A percentile compares a stretch with the other conserved stretches of the same genome.
These are phyloP conservation scores for Pythium dissotocum DNA, from an alignment of 352 stramenopile species.

Conservation along the genomic window DNA sequence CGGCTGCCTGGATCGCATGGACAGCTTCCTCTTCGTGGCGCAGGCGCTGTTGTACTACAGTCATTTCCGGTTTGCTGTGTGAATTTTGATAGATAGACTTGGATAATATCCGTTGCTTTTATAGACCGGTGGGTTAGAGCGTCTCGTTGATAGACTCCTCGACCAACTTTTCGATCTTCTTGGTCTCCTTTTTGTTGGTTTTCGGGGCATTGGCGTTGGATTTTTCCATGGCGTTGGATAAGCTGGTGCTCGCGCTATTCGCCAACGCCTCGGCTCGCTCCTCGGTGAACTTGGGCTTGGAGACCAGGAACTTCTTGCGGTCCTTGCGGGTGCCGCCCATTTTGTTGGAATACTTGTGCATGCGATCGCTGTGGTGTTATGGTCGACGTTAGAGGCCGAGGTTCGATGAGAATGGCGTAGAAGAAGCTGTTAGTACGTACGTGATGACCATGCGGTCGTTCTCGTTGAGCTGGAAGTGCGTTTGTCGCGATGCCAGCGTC, in stretches of 20 bases:
- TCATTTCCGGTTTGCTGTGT: slow-evolving; percentile 20
- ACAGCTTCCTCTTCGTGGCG: slow-evolving; percentile 73
- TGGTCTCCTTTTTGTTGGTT: slow-evolving; percentile 13
- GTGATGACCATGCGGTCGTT: slow-evolving; percentile 69
- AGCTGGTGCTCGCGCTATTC: slow-evolving; percentile 11
- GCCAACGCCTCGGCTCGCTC: slow-evolving; percentile 16
- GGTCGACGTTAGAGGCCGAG: too few relatives aligned
- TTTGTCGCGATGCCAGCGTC: slow-evolving; percentile 50
- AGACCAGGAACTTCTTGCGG: slow-evolving; percentile 75
- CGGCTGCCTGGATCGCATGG: slow-evolving; percentile 78
- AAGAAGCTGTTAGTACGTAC: slow-evolving; percentile 33
- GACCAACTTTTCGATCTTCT: slow-evolving; percentile 35
- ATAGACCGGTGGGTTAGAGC: slow-evolving; percentile 32
- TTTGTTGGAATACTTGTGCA: slow-evolving; percentile 78
- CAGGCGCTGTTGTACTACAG: slow-evolving; percentile 64
- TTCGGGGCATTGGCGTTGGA: slow-evolving; percentile 9
- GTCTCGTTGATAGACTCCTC: slow-evolving; percentile 53
- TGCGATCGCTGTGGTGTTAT: slow-evolving; percentile 44
- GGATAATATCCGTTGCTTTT: neutral
- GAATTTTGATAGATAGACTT: neutral
- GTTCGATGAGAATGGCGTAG: neutral
- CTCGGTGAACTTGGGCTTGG: slow-evolving; percentile 34
- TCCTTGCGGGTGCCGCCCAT: slow-evolving; percentile 60
- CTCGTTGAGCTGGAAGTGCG: slow-evolving; percentile 66
- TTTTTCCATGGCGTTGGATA: slow-evolving; percentile 20